Percentiles rank a stretch among this genome's conserved stretches.
These are phyloP conservation scores for Ophiostoma perfectum DNA, from an alignment of 2,329 filamentous ascomycete species.

Conservation along the genomic window DNA sequence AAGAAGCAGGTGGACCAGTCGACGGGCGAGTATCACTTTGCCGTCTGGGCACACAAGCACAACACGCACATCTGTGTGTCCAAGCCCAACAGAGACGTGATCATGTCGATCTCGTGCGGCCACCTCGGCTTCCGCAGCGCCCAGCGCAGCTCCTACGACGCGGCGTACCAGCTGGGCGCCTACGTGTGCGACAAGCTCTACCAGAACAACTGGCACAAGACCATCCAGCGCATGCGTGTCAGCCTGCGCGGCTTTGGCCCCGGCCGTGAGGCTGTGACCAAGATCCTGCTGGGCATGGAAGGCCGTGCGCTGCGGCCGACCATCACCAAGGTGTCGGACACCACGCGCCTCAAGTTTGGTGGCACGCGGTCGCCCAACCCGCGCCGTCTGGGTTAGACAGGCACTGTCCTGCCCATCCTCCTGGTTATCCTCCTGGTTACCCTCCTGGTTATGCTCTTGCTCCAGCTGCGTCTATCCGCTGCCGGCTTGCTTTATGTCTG, in stretches of 20 bases:
- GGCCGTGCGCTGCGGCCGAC: slow-evolving; percentile 68
- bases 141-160: slow-evolving; percentile 76
- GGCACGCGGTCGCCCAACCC: slow-evolving; percentile 80
- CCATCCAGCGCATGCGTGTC: slow-evolving; percentile 74
- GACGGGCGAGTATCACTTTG: slow-evolving; percentile 66
- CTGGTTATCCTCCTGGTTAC: background rate
- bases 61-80: slow-evolving; percentile 93
- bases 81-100: slow-evolving; percentile 69
- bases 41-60: slow-evolving; percentile 83
- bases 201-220: slow-evolving; percentile 69
- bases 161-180: slow-evolving; percentile 81
- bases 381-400: slow-evolving; percentile 64
- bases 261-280: slow-evolving; percentile 82
- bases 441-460: background rate
- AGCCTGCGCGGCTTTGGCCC: slow-evolving; percentile 78
- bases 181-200: slow-evolving; percentile 80
- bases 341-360: slow-evolving; percentile 90
- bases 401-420: background rate
- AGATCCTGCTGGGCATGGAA: slow-evolving; percentile 81
- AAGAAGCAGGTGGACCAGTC: slow-evolving; percentile 33
- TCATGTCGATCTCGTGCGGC: slow-evolving; percentile 75
- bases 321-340: slow-evolving; percentile 76
- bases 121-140: slow-evolving; percentile 89
- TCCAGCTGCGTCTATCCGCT: background rate
- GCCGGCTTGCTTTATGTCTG: background rate